A percentile compares a stretch with the other conserved stretches of the same genome.
Conservation (phyloP, 345 rosid species). For the Citrus sinensis region DVS_A1.0 CM039161.1:21601501-21602000, state of each 20-base stretch:
- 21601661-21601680: not conserved
- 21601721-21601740: slow-evolving; percentile 10
- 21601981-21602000: slow-evolving; percentile 55
- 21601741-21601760: slow-evolving; percentile 24
- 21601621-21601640: slow-evolving; percentile 27
- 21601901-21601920: slow-evolving; percentile 60
- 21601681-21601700: not conserved
- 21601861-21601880: slow-evolving; percentile 30
- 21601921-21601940: slow-evolving; percentile 74
- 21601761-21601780: slow-evolving; percentile 21
- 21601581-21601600: slow-evolving; percentile 79
- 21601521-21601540: slow-evolving; percentile 50
- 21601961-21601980: slow-evolving; percentile 52
- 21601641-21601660: not conserved
- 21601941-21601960: slow-evolving; percentile 58
- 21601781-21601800: slow-evolving; percentile 18
- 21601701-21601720: slow-evolving; percentile 24
- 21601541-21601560: slow-evolving; percentile 63
- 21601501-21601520: slow-evolving; percentile 66
- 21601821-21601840: slow-evolving; percentile 9
- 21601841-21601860: slow-evolving; percentile 14
- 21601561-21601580: slow-evolving; percentile 83
- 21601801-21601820: slow-evolving; percentile 10
- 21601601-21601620: slow-evolving; percentile 86
- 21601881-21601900: slow-evolving; percentile 75